Evolutionary conservation across 148 eudicot genomes (phyloP).

Genomic region (Arbutus unedo): DNA sequence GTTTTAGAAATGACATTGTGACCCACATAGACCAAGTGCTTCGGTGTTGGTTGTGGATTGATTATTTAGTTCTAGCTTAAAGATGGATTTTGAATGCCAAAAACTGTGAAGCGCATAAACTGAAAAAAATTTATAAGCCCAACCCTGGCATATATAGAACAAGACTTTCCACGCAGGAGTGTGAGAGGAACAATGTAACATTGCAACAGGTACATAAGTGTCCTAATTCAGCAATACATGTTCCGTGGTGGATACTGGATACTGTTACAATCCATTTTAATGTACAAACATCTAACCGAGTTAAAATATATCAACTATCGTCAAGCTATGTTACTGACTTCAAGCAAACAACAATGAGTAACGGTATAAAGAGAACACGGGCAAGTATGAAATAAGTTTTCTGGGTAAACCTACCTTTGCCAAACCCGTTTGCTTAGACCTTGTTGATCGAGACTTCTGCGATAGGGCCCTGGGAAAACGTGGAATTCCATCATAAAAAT

Average conservation of each 20-base stretch:
- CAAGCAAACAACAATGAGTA: not conserved
- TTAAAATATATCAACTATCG: not conserved
- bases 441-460: conserved; percentile 54
- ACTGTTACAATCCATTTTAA: not conserved
- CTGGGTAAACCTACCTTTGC: conserved; percentile 40
- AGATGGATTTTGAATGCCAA: not conserved
- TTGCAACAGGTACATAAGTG: not conserved
- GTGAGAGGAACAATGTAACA: not conserved
- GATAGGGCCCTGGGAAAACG: conserved; percentile 50
- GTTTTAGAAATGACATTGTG: not conserved
- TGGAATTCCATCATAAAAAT: conserved; percentile 89
- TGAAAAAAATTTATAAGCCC: not conserved
- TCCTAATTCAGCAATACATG: not conserved
- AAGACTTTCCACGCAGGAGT: not conserved
- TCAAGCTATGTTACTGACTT: not conserved
- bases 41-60: not conserved
- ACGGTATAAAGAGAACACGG: not conserved
- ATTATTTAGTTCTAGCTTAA: not conserved
- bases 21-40: not conserved
- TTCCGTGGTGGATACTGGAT: not conserved
- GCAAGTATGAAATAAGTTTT: no score
- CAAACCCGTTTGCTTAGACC: conserved; percentile 50
- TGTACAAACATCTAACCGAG: not conserved
- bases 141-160: not conserved
- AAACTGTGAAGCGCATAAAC: not conserved